Evolutionary conservation across 768 basidiomycete species (phyloP), one percentile per base, ranked within the genome.

Genomic region (Russula sp.): DNA sequence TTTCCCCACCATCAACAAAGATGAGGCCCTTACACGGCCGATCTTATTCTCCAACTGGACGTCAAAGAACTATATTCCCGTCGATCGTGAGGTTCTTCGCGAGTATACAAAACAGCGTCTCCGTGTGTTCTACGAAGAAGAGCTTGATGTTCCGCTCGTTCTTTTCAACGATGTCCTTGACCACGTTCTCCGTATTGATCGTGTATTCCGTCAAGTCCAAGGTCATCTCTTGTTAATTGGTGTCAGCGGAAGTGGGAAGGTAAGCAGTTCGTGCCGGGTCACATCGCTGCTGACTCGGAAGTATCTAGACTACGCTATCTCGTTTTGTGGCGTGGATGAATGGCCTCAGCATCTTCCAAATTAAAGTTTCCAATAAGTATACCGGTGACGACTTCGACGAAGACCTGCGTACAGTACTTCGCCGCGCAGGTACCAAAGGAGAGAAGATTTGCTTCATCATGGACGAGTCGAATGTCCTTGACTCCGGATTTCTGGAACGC

Each of bases 271-370:
- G 42, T 35, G 9, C 14, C 40, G 34, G 16, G 13, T 35, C 11
- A 10, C 4, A 1, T 35, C 6, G 9, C 4, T n/a, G 51, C 22
- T 62, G 62, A 47, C 66, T 61, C 68, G 71, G 35, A 68, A 59
- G 63, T 57, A 16, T 32, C 9, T 71, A 98, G 97, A 99, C 97
- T 4, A 99, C 95, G 0, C 77, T 99, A 2, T 97, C 97, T 44
- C 88, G 97, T 52, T 99, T 99, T 73, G 97, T 99, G 32, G 97
- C 97, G 0, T 99, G 97, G 97, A 98, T 99, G 88, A 99, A 99
- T 70, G 97, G 97, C 49, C 79, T 99, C 58, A 97, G 91, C 72
- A 95, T 99, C 68, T 99, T 97, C 83, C 97, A 99, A 73, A 97
- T 99, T 81, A 98, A 98, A 73, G 97, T 98, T 4, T 98, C 96